phyloP scores from a whole-genome alignment of 805 yeast species.

The Barnettozyma salicaria region DNA sequence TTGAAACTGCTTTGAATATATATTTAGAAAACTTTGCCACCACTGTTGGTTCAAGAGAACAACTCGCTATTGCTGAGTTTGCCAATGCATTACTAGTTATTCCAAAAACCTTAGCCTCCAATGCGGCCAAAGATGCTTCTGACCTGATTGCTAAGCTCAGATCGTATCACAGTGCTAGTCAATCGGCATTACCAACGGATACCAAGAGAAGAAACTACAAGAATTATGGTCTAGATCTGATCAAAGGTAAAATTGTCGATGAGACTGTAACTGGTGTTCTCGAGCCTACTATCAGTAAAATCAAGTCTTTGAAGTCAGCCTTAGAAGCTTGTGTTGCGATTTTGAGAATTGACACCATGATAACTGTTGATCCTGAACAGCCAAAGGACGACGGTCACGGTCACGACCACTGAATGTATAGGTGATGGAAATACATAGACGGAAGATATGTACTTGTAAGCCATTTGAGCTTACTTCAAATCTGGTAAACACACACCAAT shows the following conservation, averaged over 20 bases:
- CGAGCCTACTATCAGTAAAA: conserved; percentile 91
- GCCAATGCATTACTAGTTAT: conserved; percentile 84
- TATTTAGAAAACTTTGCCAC: conserved; percentile 96
- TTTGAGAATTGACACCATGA: conserved; percentile 96
- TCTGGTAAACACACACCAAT: no score
- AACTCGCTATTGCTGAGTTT: conserved; percentile 95
- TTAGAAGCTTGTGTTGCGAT: conserved; percentile 98
- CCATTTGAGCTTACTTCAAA: no score
- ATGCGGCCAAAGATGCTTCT: conserved; percentile 95
- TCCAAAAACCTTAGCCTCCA: conserved; percentile 94
- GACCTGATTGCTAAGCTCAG: conserved; percentile 93
- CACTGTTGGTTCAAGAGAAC: conserved; percentile 95
- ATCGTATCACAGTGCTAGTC: conserved; percentile 94
- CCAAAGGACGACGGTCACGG: conserved; percentile 89
- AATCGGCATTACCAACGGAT: conserved; percentile 79
- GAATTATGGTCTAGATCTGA: conserved; percentile 87
- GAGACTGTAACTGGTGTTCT: conserved; percentile 80
- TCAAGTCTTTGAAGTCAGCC: conserved; percentile 90
- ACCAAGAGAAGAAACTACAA: conserved; percentile 77
- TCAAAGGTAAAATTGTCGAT: conserved; percentile 88
- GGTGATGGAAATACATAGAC: not conserved
- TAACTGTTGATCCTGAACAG: conserved; percentile 93
- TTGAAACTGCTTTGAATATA: conserved; percentile 91
- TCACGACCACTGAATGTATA: conserved; percentile 36
- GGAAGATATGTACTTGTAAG: no score